These are phyloP conservation scores for Beta macrorhiza DNA, from an alignment of 179 eudicot genomes.

Conservation along the genomic window DNA sequence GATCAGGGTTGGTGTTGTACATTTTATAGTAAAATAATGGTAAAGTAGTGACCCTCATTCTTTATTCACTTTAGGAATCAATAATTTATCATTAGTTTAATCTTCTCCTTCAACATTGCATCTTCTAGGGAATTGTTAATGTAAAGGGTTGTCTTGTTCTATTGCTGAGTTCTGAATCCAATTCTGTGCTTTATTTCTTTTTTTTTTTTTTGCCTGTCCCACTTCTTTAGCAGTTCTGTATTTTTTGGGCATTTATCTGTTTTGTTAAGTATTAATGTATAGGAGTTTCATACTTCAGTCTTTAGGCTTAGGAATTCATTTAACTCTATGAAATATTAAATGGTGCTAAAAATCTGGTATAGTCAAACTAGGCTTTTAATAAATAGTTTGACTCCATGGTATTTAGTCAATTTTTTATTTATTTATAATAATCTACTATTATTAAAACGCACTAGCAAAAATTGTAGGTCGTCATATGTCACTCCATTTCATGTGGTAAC, in stretches of 20 bases:
- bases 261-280: not conserved
- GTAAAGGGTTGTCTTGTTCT: not conserved
- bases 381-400: not conserved
- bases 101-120: not conserved
- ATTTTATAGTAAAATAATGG: not conserved
- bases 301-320: not conserved
- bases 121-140: not conserved
- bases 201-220: no score
- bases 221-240: not conserved
- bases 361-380: not conserved
- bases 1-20: not conserved
- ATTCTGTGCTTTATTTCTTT: no score
- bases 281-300: not conserved
- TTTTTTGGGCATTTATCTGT: not conserved
- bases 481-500: no score
- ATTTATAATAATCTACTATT: no score
- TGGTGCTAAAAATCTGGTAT: conserved; percentile 3
- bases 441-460: no score
- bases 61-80: not conserved
- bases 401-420: not conserved
- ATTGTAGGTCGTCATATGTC: no score
- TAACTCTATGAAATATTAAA: not conserved
- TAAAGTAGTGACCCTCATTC: not conserved
- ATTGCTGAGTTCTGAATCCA: no score
- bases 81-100: not conserved